Base-by-base conservation (phyloP, 202 grass and related monocot species). In the Elaeis oleifera region DNA sequence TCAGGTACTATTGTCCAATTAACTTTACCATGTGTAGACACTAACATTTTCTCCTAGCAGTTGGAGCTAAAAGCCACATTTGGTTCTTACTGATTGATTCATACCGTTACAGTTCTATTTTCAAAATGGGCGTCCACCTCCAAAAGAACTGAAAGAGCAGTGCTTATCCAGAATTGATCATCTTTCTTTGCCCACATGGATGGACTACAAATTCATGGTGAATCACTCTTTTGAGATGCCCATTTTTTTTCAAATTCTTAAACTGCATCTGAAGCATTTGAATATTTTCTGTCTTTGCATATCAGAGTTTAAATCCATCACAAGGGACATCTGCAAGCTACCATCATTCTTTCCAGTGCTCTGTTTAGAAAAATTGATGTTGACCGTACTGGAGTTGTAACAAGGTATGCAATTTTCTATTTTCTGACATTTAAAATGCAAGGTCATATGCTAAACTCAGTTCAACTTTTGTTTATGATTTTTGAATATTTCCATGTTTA, bases 321-420 rank as follows among this genome's bases (percentile, higher is more conserved):
- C 85, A 67, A 99, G 92, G 81, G 88, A 99, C 57, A 84, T 99
- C 59, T 99, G 94, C 78, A 94, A 99, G 64, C 56, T 99, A 27
- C 94, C 94, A 11, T 90, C 94, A 50, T 92, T 89, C 61, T 70
- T 99, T 57, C 94, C 85, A 79, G 65, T 82, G 73, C 87, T 59
- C 85, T 99, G 68, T 99, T 94, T 69, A 86, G 82, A 80, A 99
- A 89, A 76, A 89, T 92, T n/a, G 94, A 99, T 22, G 68, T 67
- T 67, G 62, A 58, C 58, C 57, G 80, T 56, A 86, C 85, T 73
- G 88, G 94, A 84, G 83, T 60, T 51, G 82, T 94, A 61, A 78
- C 88, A 74, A 89, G 94, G 94, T 99, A 76, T 65, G 50, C 22
- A 60, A 64, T 18, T 13, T 17, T 51, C 16, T 49, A 27, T 16